Evolutionary conservation across 2,329 filamentous ascomycete genomes (phyloP), one percentile per base, ranked within the genome.

Genomic region (Paraphaeosphaeria sporulosa): DNA sequence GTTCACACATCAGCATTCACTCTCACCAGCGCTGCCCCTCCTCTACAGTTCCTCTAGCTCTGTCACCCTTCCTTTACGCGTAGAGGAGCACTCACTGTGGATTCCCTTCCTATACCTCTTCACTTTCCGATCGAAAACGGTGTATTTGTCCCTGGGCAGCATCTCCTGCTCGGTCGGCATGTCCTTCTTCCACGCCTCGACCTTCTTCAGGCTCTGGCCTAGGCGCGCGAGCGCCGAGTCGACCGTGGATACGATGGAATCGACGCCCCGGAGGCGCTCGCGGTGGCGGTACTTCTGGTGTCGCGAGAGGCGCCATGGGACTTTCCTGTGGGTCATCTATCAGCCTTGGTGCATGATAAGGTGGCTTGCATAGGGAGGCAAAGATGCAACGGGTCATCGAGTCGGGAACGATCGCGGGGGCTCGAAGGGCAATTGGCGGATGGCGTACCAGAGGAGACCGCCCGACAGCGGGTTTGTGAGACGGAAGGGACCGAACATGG

Each of bases 141-240:
- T 97, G 82, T 99, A 99, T 82, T 99, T 99, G 82, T 99, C 95
- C 80, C 88, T 90, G 49, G 95, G 90, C 78, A 96, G 78, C 95
- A 99, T 99, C 84, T 98, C 93, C 73, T 88, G 86, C 85, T 99
- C 95, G 27, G 88, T 91, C 23, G 95, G 95, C 95, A 99, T 99
- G 80, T 97, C 93, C 40, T 86, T 85, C 84, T 95, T 97, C 95
- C 95, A 99, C 74, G 89, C 83, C 78, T 96, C 90, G 60, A 99
- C 84, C 56, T 92, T 85, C 81, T 93, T 93, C 57, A 86, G 83
- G 49, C 89, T 86, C 61, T 89, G 86, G 73, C 91, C 76, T 43
- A 90, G 84, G 78, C 89, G 91, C 55, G 87, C 84, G 56, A 98
- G 86, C 19, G 94, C 94, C 47, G 83, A 86, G 74, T 93, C 91